Evolutionary conservation across 495 filamentous ascomycete species (phyloP).

Genomic region (Lasiosphaeria hispida): DNA sequence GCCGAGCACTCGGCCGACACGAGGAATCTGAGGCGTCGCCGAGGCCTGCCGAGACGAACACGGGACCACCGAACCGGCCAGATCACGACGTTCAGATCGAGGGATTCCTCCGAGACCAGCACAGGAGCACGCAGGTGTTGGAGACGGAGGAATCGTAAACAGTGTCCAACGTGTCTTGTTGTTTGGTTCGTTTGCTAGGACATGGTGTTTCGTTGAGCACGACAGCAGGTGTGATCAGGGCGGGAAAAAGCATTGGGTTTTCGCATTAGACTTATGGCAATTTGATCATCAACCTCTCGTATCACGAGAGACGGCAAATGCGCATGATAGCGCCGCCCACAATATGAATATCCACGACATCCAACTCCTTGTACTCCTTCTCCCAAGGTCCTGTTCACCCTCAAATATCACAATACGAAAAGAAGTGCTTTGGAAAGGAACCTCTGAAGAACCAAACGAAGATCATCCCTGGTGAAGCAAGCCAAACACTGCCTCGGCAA

Average conservation of each 20-base stretch:
- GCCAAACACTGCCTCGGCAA: background rate
- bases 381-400: too few species aligned
- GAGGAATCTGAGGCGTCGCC: background rate
- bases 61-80: slow-evolving; percentile 31
- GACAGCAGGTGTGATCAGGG: too few species aligned
- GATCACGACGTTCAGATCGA: slow-evolving; percentile 33
- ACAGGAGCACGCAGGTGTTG: slow-evolving; percentile 26
- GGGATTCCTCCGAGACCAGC: slow-evolving; percentile 39
- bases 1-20: slow-evolving; percentile 23
- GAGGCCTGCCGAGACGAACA: background rate
- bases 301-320: too few species aligned
- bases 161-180: background rate
- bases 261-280: too few species aligned
- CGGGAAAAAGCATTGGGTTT: background rate
- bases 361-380: too few species aligned
- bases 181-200: too few species aligned
- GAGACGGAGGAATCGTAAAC: background rate
- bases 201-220: too few species aligned
- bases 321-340: too few species aligned
- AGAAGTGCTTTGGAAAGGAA: background rate
- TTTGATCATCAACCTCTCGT: too few species aligned
- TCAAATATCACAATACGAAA: too few species aligned
- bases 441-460: background rate
- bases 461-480: background rate
- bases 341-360: too few species aligned